A percentile compares a stretch with the other conserved stretches of the same genome.
Evolutionary conservation across 75 land plant genomes (phyloP).

Genomic region (Selaginella moellendorffii): DNA sequence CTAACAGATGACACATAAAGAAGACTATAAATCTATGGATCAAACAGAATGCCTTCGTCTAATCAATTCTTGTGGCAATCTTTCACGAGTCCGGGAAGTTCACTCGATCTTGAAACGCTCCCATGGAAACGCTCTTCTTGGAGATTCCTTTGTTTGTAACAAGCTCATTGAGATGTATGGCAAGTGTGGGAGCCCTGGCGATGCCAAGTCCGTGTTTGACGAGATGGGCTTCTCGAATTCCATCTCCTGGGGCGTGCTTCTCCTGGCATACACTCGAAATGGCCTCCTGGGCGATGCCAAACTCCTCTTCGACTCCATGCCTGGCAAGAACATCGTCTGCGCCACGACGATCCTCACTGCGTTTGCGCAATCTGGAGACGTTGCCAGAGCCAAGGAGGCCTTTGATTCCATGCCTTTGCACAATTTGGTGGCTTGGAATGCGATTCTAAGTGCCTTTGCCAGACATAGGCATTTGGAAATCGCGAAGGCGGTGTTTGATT

Average conservation of each 20-base stretch:
- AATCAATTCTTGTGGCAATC: no score
- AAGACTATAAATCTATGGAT: no score
- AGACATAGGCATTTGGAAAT: no score
- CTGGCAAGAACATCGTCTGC: background rate
- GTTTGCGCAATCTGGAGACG: background rate
- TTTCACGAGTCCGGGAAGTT: no score
- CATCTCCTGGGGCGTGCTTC: background rate
- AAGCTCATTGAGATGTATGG: background rate
- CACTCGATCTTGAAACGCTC: no score
- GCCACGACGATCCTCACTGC: background rate
- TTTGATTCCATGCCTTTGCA: background rate
- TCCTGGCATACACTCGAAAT: background rate
- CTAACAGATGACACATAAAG: no score
- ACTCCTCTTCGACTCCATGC: background rate
- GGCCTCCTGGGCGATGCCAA: background rate
- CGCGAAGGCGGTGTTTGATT: no score
- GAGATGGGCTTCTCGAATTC: background rate
- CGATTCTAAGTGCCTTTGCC: no score
- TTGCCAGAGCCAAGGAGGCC: background rate
- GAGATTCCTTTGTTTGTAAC: no score
- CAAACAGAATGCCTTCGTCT: no score
- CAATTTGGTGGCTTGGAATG: no score
- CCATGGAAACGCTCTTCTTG: no score
- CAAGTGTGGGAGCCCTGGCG: background rate
- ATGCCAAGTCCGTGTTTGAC: background rate